phyloP scores from a whole-genome alignment of 345 rosid species.

The Brassica nigra region DNA sequence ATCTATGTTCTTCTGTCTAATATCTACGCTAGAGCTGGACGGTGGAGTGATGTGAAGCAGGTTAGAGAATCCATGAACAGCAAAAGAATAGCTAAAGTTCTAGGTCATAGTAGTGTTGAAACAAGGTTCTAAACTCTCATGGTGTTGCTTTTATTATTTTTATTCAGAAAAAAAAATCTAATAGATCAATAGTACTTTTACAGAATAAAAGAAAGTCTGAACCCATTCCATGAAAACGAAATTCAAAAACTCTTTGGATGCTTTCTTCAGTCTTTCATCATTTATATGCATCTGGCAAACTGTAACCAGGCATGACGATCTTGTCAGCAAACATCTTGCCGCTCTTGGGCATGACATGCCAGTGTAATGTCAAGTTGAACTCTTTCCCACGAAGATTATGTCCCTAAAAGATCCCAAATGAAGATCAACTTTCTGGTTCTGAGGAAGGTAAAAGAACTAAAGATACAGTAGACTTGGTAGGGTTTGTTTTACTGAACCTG shows the following conservation, averaged over 20 bases:
- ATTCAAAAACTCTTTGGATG: slow-evolving; percentile 24
- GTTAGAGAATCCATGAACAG: slow-evolving; percentile 52
- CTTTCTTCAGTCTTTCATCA: slow-evolving; percentile 35
- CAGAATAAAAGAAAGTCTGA: background rate
- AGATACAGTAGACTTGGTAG: background rate
- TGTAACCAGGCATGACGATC: slow-evolving; percentile 72
- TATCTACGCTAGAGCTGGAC: slow-evolving; percentile 52
- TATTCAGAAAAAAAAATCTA: background rate
- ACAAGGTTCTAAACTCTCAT: slow-evolving; percentile 13
- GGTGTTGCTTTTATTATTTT: background rate
- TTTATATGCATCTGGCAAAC: slow-evolving; percentile 73
- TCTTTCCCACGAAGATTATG: slow-evolving; percentile 76
- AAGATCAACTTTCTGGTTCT: slow-evolving; percentile 10
- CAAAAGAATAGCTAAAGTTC: slow-evolving; percentile 42
- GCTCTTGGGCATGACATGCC: slow-evolving; percentile 97
- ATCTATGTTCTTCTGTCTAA: slow-evolving; percentile 53
- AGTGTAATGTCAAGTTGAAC: slow-evolving; percentile 86
- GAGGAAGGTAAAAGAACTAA: no score
- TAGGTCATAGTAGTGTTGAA: slow-evolving; percentile 53
- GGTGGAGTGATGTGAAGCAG: slow-evolving; percentile 50
- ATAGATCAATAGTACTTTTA: slow-evolving; percentile 6
- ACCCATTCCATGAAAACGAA: background rate
- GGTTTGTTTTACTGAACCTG: slow-evolving; percentile 52
- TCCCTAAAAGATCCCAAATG: slow-evolving; percentile 53
- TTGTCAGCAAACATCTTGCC: slow-evolving; percentile 89